These are phyloP conservation scores for Cairneyella variabilis DNA, from an alignment of 495 filamentous ascomycete species.

Conservation along the genomic window DNA sequence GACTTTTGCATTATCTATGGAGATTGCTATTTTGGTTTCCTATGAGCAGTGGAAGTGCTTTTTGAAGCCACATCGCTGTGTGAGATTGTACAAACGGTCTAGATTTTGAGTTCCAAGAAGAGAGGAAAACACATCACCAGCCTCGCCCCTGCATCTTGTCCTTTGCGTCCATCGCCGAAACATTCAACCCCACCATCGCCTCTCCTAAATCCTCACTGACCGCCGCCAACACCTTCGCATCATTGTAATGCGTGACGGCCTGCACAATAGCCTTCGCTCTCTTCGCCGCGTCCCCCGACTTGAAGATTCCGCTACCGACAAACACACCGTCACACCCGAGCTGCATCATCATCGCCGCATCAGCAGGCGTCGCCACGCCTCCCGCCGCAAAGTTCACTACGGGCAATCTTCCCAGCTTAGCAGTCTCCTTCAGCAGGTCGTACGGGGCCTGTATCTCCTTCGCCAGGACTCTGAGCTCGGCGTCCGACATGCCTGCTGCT, in stretches of 20 bases:
- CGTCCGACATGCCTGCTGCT: constrained; percentile 57
- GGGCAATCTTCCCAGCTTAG: constrained; percentile 80
- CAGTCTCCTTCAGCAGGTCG: constrained; percentile 78
- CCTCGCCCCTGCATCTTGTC: constrained; percentile 85
- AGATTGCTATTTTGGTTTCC: too few relatives aligned
- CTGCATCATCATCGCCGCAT: constrained; percentile 99
- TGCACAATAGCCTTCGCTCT: constrained; percentile 92
- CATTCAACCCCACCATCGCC: constrained; percentile 95
- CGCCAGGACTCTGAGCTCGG: constrained; percentile 70
- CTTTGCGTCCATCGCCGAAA: constrained; percentile 62
- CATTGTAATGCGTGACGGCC: constrained; percentile 84
- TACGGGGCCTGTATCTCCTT: constrained; percentile 76
- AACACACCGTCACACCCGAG: constrained; percentile 97
- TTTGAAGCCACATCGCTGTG: too few relatives aligned
- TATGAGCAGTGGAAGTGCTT: too few relatives aligned
- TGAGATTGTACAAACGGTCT: too few relatives aligned
- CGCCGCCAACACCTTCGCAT: constrained; percentile 82
- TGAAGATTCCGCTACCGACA: constrained; percentile 96
- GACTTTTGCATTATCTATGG: too few relatives aligned
- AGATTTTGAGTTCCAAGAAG: too few relatives aligned
- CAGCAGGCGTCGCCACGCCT: constrained; percentile 91
- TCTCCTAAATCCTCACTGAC: constrained; percentile 83
- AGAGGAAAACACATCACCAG: constrained; percentile 56
- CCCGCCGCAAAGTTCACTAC: constrained; percentile 99
- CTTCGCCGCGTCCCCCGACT: constrained; percentile 82